Conservation (phyloP, 352 stramenopile species). For the Salisapilia sapeloensis region DNA sequence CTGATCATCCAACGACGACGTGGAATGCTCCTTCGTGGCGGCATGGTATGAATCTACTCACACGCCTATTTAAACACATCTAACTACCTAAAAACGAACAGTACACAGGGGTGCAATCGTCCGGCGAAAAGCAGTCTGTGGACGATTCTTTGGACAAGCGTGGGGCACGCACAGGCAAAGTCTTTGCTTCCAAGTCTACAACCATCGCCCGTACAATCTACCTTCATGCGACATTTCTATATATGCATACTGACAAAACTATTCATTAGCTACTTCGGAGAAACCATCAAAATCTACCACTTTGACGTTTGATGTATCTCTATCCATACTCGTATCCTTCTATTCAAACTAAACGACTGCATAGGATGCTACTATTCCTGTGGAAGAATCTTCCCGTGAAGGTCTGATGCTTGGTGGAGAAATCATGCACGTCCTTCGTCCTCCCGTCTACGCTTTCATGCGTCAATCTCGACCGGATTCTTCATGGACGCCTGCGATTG, state of each 20-base stretch:
- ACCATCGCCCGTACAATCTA: neutral
- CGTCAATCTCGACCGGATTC: slow-evolving; percentile 28
- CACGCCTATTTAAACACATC: slow-evolving; percentile 8
- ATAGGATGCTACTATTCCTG: slow-evolving; percentile 28
- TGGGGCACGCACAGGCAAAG: slow-evolving; percentile 50
- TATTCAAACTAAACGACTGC: slow-evolving; percentile 1
- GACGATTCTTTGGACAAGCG: slow-evolving; percentile 48
- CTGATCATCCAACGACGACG: slow-evolving; percentile 42
- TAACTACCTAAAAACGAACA: slow-evolving; percentile 2
- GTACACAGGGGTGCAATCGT: slow-evolving; percentile 38
- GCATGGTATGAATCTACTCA: slow-evolving; percentile 15
- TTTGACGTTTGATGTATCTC: no score
- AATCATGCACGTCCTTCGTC: slow-evolving; percentile 59
- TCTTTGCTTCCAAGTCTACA: slow-evolving; percentile 25
- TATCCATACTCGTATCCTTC: neutral
- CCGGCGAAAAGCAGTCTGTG: slow-evolving; percentile 14
- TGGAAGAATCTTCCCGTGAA: slow-evolving; percentile 14
- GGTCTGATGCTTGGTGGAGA: slow-evolving; percentile 42
- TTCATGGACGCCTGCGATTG: slow-evolving; percentile 37
- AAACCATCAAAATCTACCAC: no score
- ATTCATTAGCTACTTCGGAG: no score
- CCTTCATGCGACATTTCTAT: neutral
- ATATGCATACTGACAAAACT: no score
- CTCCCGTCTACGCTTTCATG: slow-evolving; percentile 51
- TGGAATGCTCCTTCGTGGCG: slow-evolving; percentile 31